Base-by-base conservation (phyloP, 2,329 filamentous ascomycete species). In the Cercospora brassicicola region DNA sequence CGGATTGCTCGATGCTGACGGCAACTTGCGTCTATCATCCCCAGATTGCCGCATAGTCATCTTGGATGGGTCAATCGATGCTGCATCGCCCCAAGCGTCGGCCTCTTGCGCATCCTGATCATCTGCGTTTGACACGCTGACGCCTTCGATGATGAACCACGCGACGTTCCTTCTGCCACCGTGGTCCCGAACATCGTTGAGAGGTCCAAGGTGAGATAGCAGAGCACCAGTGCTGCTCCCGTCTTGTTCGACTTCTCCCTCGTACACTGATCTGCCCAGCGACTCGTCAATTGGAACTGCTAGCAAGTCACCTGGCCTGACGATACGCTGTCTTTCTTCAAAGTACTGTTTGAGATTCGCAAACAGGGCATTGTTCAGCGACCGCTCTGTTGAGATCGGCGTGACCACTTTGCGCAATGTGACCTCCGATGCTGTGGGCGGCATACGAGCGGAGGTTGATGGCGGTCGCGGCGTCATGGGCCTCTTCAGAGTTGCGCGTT, bases 41-140 rank as follows among this genome's bases (percentile, higher is more conserved):
- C 95, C 95, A 39, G 94, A 93, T 76, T 96, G 93, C 67, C 94
- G 91, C 85, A 98, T 94, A 68, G 93, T 91, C 3, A 96, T 96
- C 67, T 89, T 91, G 6, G 90, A 87, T 55, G 92, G 91, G 78
- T 98, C 94, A 59, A 99, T 92, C 57, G 90, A 90, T 2, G 91
- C 92, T 45, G 94, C 89, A 0, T 91, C 91, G 42, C 92, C 93
- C 95, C 95, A 99, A 8, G 89, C 83, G 62, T 91, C 89, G 59
- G 87, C 83, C 13, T 87, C 87, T 36, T 88, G 86, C n/a, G 87
- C 75, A 82, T 89, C 73, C 76, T 79, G 73, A 82, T 88, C 76
- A 82, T 81, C 79, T 10, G 80, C 73, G 7, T 78, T 73, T n/a
- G 80, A 78, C 8, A 82, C 80, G 56, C 82, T 81, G 36, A 96